phyloP scores from a whole-genome alignment of 331 rosid genomes.

The Quercus phellos region DNA sequence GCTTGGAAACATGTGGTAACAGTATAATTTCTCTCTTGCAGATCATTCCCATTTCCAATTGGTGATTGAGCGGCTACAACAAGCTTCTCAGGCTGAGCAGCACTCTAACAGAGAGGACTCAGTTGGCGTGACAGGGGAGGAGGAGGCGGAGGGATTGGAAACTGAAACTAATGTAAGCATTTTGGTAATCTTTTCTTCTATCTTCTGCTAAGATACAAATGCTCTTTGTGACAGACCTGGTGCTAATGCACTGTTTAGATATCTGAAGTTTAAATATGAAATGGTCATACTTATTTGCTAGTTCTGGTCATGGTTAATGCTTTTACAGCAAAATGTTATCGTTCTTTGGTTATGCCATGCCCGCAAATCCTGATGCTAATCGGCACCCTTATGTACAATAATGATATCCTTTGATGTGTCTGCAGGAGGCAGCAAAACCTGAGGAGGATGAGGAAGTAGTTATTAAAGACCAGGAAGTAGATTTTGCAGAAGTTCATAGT shows the following conservation, averaged over 20 bases:
- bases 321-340: not conserved
- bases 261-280: not conserved
- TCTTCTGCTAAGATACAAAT: conserved; percentile 10
- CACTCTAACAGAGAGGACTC: conserved; percentile 41
- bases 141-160: conserved; percentile 34
- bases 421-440: conserved; percentile 41
- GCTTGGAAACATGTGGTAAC: not conserved
- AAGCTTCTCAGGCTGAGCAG: conserved; percentile 51
- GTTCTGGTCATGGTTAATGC: not conserved
- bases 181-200: conserved; percentile 18
- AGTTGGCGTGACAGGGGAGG: conserved; percentile 26
- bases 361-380: not conserved
- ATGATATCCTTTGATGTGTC: conserved; percentile 2
- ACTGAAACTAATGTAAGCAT: conserved; percentile 46
- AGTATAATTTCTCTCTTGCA: conserved; percentile 10
- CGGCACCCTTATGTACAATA: not conserved
- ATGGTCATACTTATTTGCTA: not conserved
- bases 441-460: conserved; percentile 21
- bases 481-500: conserved; percentile 28
- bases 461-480: conserved; percentile 36
- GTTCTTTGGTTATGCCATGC: not conserved
- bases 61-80: conserved; percentile 53
- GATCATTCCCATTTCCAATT: conserved; percentile 40
- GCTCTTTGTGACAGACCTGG: not conserved
- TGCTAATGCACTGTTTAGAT: not conserved